Conservation (phyloP, 345 rosid genomes). For the Psidium guajava region DNA sequence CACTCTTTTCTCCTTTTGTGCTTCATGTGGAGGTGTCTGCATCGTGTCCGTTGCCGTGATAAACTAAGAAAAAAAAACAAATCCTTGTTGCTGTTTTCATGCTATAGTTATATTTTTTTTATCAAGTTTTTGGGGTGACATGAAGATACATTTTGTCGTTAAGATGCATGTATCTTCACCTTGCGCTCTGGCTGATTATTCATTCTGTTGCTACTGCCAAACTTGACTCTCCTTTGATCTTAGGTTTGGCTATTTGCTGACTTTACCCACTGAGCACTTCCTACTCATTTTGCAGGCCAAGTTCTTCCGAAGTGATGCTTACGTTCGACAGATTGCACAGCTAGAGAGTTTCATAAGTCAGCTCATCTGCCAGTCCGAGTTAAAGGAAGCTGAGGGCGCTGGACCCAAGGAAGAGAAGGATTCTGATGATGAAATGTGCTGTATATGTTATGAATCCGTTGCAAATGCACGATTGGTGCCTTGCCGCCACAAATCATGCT, state of each 20-base stretch:
- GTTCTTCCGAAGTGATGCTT: constrained; percentile 43
- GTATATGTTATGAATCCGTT: constrained; percentile 66
- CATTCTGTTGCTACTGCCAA: not conserved
- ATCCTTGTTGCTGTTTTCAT: not conserved
- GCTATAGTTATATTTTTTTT: not conserved
- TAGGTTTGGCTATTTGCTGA: not conserved
- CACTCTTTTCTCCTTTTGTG: not conserved
- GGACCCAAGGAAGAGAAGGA: constrained; percentile 21
- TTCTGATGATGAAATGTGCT: constrained; percentile 53
- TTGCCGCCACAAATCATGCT: constrained; percentile 80
- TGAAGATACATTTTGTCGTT: not conserved
- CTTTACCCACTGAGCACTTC: not conserved
- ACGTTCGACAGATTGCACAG: constrained; percentile 37
- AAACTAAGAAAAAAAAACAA: not conserved
- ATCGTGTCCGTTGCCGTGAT: not conserved
- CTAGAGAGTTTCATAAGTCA: constrained; percentile 55
- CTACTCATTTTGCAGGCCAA: constrained; percentile 40
- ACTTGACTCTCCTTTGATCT: not conserved
- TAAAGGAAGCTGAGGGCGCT: constrained; percentile 19
- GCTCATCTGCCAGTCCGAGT: constrained; percentile 36
- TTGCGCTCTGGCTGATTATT: not conserved
- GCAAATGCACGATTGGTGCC: constrained; percentile 68
- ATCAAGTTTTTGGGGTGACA: not conserved
- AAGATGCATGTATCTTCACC: not conserved
- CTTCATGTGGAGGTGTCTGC: not conserved